Evolutionary conservation across 352 stramenopile genomes (phyloP).

Genomic region (Achlya hypogyna): DNA sequence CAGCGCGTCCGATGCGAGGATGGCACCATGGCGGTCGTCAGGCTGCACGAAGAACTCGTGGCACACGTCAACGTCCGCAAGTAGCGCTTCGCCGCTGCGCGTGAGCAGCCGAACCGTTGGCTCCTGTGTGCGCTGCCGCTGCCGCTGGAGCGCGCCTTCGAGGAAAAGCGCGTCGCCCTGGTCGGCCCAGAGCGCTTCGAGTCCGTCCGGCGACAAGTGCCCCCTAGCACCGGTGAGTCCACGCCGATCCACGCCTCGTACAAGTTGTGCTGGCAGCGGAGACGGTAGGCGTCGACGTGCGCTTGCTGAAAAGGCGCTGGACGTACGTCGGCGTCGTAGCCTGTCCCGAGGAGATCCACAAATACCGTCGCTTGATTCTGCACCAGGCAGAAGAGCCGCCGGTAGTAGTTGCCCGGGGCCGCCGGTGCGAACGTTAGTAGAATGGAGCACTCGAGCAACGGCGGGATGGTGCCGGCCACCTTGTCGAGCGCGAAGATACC

Average conservation of each 20-base stretch:
- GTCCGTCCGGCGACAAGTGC: conserved; percentile 65
- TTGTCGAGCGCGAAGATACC: conserved; percentile 83
- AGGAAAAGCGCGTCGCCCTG: conserved; percentile 60
- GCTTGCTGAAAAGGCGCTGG: conserved; percentile 86
- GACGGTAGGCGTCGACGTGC: conserved; percentile 82
- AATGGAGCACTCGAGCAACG: conserved; percentile 65
- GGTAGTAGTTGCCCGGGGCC: conserved; percentile 87
- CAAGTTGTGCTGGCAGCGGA: conserved; percentile 26
- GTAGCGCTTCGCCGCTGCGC: conserved; percentile 69
- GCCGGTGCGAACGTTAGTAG: conserved; percentile 72
- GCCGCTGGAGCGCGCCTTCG: conserved; percentile 32
- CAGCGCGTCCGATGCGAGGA: conserved; percentile 33
- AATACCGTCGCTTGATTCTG: conserved; percentile 80
- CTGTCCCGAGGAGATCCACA: conserved; percentile 85
- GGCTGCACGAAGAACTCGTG: conserved; percentile 78
- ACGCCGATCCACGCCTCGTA: conserved; percentile 20
- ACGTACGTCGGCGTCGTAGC: conserved; percentile 80
- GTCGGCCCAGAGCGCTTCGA: conserved; percentile 66
- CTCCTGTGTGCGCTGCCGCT: not conserved
- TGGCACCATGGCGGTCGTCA: conserved; percentile 45
- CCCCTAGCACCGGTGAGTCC: conserved; percentile 42
- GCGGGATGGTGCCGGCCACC: conserved; percentile 65
- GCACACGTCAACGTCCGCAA: conserved; percentile 60
- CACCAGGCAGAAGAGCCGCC: conserved; percentile 74
- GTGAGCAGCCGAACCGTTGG: conserved; percentile 54